These are phyloP conservation scores for Carex cristatella DNA, from an alignment of 176 grass and related monocot genomes.

Conservation along the genomic window DNA sequence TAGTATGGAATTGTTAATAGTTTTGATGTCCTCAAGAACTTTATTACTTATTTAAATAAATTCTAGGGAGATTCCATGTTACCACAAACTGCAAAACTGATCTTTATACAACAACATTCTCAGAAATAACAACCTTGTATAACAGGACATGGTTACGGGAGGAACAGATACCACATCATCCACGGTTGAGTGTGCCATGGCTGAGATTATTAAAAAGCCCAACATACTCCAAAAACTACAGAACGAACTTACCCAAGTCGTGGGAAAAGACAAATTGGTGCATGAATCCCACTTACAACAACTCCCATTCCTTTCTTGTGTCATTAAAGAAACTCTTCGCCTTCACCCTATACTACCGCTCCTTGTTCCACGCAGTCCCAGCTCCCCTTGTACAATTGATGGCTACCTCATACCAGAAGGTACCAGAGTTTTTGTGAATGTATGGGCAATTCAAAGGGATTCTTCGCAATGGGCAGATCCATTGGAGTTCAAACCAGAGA, in stretches of 20 bases:
- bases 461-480: slow-evolving; percentile 26
- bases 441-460: slow-evolving; percentile 41
- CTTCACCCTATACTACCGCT: slow-evolving; percentile 25
- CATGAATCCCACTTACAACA: slow-evolving; percentile 26
- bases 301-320: slow-evolving; percentile 28
- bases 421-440: slow-evolving; percentile 26
- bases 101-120: too few relatives aligned
- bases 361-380: slow-evolving; percentile 33
- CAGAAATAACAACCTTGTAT: too few relatives aligned
- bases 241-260: slow-evolving; percentile 24
- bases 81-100: too few relatives aligned
- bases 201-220: slow-evolving; percentile 37
- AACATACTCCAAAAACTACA: slow-evolving; percentile 5
- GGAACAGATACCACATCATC: slow-evolving; percentile 35
- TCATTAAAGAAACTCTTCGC: slow-evolving; percentile 41
- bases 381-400: slow-evolving; percentile 13
- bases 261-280: slow-evolving; percentile 26
- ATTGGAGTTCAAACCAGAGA: slow-evolving; percentile 35
- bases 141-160: slow-evolving; percentile 38
- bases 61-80: too few relatives aligned
- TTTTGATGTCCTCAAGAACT: too few relatives aligned
- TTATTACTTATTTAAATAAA: too few relatives aligned
- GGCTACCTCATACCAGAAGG: slow-evolving; percentile 29
- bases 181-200: slow-evolving; percentile 35
- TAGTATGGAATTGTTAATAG: too few relatives aligned